Base-by-base conservation (phyloP, 78 protist genomes). In the Emiliania huxleyi region DNA sequence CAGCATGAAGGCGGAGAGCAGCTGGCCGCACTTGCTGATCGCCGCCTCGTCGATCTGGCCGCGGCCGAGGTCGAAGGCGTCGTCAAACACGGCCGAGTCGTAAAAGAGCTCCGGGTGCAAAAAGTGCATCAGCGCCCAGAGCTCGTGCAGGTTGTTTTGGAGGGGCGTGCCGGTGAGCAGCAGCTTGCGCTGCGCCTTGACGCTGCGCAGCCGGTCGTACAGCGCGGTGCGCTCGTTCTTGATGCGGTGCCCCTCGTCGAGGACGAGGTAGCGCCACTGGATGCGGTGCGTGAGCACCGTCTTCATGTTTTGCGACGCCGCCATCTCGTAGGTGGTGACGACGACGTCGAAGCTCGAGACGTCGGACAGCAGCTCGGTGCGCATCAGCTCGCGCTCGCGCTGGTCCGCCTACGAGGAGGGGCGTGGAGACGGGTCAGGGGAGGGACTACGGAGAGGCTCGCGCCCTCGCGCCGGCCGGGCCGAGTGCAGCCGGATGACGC, bases 171-270 rank as follows among this genome's bases (percentile, higher is more conserved):
- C 96, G 35, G 94, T 95, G 40, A 95, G 93, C 43, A 95, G 93
- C 22, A 96, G 92, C 73, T 95, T 92, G 43, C 48, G 45, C 75
- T 92, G 42, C 19, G 71, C 0, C 44, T 26, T 26, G 26, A 84
- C 94, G 45, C 2, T 2, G 42, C 43, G 42, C 23, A 52, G 37
- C 52, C 62, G 40, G 22, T 48, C 93, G 46, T 38, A 48, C 35
- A 35, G 40, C 37, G 1, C 29, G 37, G 92, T 91, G 8, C n/a
- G 21, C 69, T 69, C 56, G 87, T 95, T 95, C 93, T 97, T 97
- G 87, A 96, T 75, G 35, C 96, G 94, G 83, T 98, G 99, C 37
- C 97, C 99, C 89, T 98, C 99, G 90, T 98, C 99, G 37, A 98
- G 81, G 38, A 98, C 93, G 90, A 98, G 89, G 83, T 91, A 93